Base-by-base conservation (phyloP, 768 basidiomycete species). In the Lanmaoa rubissima region DNA sequence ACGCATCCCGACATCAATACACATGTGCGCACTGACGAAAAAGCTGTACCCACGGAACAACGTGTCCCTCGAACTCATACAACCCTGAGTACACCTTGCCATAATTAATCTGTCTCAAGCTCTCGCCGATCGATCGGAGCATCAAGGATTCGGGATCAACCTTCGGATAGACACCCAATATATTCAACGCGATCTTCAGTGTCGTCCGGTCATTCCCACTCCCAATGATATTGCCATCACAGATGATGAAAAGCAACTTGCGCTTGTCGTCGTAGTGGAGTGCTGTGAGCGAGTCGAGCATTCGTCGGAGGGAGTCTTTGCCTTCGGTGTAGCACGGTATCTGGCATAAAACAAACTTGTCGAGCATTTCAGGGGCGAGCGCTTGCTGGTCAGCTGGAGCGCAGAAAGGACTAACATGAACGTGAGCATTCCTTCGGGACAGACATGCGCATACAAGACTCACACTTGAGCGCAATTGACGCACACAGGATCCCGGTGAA, bases 221-320 rank as follows among this genome's bases (percentile, higher is more conserved):
- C 32, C 94, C 94, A 48, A 95, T 94, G 66, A 96, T 96, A 69
- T 96, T 96, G 3, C 94, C 94, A 61, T 97, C 94, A 64, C 94
- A 97, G 55, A 98, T 92, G 68, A 97, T 80, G 74, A 96, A 89
- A 32, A 98, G 80, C 5, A 98, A 74, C 71, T n/a, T n/a, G n/a
- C n/a, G n/a, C n/a, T n/a, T n/a, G n/a, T n/a, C n/a, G n/a, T n/a
- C n/a, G n/a, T n/a, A n/a, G n/a, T n/a, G n/a, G n/a, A n/a, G n/a
- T n/a, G n/a, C n/a, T n/a, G n/a, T n/a, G n/a, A n/a, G n/a, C n/a
- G n/a, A n/a, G n/a, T n/a, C n/a, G n/a, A n/a, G n/a, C n/a, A n/a
- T n/a, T n/a, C n/a, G n/a, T n/a, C n/a, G n/a, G n/a, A n/a, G n/a
- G n/a, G n/a, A n/a, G n/a, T n/a, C n/a, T n/a, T n/a, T n/a, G n/a